These are phyloP conservation scores for Arxiozyma heterogenica DNA, from an alignment of 1,139 yeast species.

Conservation along the genomic window DNA sequence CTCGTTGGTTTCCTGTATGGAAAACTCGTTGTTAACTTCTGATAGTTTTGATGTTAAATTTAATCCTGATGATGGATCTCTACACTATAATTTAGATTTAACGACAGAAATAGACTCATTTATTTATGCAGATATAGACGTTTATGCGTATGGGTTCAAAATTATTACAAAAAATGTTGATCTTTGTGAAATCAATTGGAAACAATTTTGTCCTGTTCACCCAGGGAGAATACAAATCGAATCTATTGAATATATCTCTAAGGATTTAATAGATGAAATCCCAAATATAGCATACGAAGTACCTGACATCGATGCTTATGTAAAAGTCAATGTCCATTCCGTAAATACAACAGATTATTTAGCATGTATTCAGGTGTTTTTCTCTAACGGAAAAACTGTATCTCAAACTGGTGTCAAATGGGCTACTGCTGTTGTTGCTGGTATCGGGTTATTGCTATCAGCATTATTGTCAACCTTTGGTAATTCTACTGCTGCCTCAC, in stretches of 20 bases:
- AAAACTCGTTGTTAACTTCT: constrained; percentile 55
- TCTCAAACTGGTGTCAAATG: constrained; percentile 71
- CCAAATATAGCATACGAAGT: constrained; percentile 70
- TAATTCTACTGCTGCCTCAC: constrained; percentile 73
- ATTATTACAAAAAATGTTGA: constrained; percentile 47
- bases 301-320: constrained; percentile 74
- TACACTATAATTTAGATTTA: constrained; percentile 54
- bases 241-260: constrained; percentile 49
- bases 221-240: constrained; percentile 66
- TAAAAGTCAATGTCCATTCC: constrained; percentile 41
- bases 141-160: constrained; percentile 69
- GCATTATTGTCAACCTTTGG: constrained; percentile 68
- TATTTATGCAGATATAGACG: constrained; percentile 51
- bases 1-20: constrained; percentile 70
- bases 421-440: constrained; percentile 79
- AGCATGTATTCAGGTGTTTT: constrained; percentile 63
- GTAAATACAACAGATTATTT: constrained; percentile 32
- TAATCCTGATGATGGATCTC: constrained; percentile 54
- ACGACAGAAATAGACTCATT: constrained; percentile 52
- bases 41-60: constrained; percentile 58
- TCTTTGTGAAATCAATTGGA: constrained; percentile 56
- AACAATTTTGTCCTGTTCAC: constrained; percentile 70
- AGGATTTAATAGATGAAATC: constrained; percentile 40
- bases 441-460: constrained; percentile 59
- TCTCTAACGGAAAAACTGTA: constrained; percentile 67